Base-by-base conservation (phyloP, 2,329 filamentous ascomycete genomes). In the Aspergillus sp. region DNA sequence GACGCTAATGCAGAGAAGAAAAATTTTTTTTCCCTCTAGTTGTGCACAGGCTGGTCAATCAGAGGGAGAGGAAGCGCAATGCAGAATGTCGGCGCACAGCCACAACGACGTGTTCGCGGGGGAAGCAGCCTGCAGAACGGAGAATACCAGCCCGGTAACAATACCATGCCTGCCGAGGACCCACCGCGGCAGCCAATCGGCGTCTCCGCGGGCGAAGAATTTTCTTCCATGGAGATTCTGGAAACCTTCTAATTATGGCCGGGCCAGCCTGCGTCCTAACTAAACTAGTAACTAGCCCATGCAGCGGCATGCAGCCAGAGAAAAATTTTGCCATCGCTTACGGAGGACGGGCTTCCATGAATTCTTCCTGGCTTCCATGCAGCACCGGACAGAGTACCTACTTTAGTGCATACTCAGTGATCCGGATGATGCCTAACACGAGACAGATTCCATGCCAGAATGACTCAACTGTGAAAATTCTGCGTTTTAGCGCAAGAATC, bases 191-290 rank as follows among this genome's bases (percentile, higher is more conserved):
- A 45, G 11, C 26, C n/a, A 26, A 40, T 54, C 55, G 46, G 46
- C 30, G 19, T 35, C 42, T 44, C 44, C 46, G 55, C 50, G 24
- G 41, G 38, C 26, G 47, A 49, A 53, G 49, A 46, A 32, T 50
- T 57, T 58, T 60, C 55, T 45, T 56, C 26, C n/a, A 35, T 19
- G 14, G 40, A 20, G 22, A 3, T 60, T 60, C 58, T 54, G 46
- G 59, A 61, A 61, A 47, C 55, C 52, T 61, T 51, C 59, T 61
- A 58, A 53, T 41, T 56, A 55, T 59, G 58, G 56, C 44, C 33
- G n/a, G 33, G n/a, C n/a, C 11, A 35, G 33, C 33, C 33, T 11
- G 9, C n/a, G 33, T 43, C 45, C 22, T 42, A n/a, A 44, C 41
- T n/a, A n/a, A n/a, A n/a, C n/a, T n/a, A n/a, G n/a, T n/a, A n/a